Percentiles rank a stretch among this genome's conserved stretches.
Evolutionary conservation across 768 basidiomycete genomes (phyloP).

Genomic region (Hygrocybe coccinea): DNA sequence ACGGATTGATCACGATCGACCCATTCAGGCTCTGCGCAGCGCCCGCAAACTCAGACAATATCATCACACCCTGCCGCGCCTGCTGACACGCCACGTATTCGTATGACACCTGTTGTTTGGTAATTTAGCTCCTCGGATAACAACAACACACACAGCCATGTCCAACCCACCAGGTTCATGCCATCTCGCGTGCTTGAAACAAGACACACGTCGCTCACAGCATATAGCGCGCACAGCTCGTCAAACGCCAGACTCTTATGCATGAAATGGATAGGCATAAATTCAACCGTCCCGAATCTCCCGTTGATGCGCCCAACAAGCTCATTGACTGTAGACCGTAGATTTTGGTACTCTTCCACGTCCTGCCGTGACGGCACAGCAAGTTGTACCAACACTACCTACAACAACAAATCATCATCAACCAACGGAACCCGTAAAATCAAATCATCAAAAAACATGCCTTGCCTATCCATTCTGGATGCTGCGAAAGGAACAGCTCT

Average conservation of each 20-base stretch:
- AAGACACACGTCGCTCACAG: conserved; percentile 92
- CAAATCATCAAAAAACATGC: conserved; percentile 31
- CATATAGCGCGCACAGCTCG: conserved; percentile 96
- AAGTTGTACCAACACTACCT: conserved; percentile 94
- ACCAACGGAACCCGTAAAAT: conserved; percentile 1
- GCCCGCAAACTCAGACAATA: conserved; percentile 96
- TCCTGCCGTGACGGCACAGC: conserved; percentile 97
- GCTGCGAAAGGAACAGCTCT: conserved; percentile 93
- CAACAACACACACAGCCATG: not conserved
- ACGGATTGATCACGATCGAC: conserved; percentile 95
- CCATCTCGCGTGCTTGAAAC: conserved; percentile 95
- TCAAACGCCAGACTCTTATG: conserved; percentile 91
- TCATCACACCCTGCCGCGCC: conserved; percentile 90
- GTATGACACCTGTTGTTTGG: conserved; percentile 74
- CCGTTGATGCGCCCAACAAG: conserved; percentile 98
- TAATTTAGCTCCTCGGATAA: not conserved
- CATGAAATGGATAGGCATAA: conserved; percentile 99
- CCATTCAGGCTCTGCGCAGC: conserved; percentile 96
- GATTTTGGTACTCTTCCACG: conserved; percentile 98
- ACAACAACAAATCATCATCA: not conserved
- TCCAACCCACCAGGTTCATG: conserved; percentile 85
- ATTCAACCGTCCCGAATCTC: conserved; percentile 97
- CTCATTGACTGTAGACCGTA: conserved; percentile 93
- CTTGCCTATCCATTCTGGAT: conserved; percentile 99
- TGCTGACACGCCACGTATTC: conserved; percentile 97